These are phyloP conservation scores for Candolleomyces efflorescens DNA, from an alignment of 768 basidiomycete genomes.

Conservation along the genomic window DNA sequence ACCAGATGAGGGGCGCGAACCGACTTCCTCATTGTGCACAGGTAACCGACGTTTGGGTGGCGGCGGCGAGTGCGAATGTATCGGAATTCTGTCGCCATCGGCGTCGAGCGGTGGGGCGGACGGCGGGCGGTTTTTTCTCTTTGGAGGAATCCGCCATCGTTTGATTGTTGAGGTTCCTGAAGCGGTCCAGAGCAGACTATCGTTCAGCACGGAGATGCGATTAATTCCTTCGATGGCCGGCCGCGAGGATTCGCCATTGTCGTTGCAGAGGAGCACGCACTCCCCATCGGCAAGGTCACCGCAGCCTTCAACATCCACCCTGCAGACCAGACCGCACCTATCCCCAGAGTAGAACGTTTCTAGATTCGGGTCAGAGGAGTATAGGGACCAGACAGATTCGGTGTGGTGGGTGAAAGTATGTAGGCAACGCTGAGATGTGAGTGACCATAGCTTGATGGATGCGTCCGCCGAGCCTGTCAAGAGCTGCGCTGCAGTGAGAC, in stretches of 20 bases:
- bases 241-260: slow-evolving; percentile 37
- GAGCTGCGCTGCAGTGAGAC: slow-evolving; percentile 39
- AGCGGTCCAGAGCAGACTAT: slow-evolving; percentile 87
- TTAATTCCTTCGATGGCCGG: slow-evolving; percentile 58
- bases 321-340: slow-evolving; percentile 82
- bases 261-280: slow-evolving; percentile 80
- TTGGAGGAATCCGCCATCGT: slow-evolving; percentile 71
- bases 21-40: slow-evolving; percentile 15
- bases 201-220: slow-evolving; percentile 78
- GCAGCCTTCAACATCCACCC: slow-evolving; percentile 85
- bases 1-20: slow-evolving; percentile 25
- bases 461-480: slow-evolving; percentile 84
- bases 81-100: slow-evolving; percentile 22
- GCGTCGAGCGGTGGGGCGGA: slow-evolving; percentile 28
- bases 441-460: slow-evolving; percentile 93
- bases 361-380: slow-evolving; percentile 82
- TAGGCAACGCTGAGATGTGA: slow-evolving; percentile 81
- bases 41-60: slow-evolving; percentile 14
- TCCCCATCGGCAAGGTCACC: slow-evolving; percentile 83
- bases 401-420: slow-evolving; percentile 97
- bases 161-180: slow-evolving; percentile 76
- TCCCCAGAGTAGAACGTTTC: slow-evolving; percentile 94
- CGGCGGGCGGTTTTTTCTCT: slow-evolving; percentile 21
- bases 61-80: slow-evolving; percentile 8
- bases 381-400: slow-evolving; percentile 92